phyloP scores from a whole-genome alignment of 179 eudicot genomes.

The Gypsophila paniculata region DNA sequence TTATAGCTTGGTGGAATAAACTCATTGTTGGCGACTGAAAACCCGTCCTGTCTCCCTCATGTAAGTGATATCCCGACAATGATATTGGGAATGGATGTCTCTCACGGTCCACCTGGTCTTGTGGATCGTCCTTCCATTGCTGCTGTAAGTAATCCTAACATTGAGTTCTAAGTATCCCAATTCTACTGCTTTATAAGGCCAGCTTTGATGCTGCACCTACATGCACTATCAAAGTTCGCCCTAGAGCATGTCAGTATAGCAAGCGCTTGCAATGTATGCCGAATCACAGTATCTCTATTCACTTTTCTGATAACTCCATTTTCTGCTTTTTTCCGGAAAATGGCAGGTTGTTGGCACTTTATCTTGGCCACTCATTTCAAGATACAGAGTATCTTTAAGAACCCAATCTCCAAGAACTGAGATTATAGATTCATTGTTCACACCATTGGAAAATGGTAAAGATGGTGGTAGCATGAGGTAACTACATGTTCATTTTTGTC shows the following conservation, averaged over 20 bases:
- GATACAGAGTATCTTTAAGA: constrained; percentile 80
- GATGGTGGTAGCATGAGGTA: constrained; percentile 94
- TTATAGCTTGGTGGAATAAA: constrained; percentile 82
- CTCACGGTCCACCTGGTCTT: constrained; percentile 85
- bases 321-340: not conserved
- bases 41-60: constrained; percentile 46
- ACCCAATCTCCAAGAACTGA: constrained; percentile 82
- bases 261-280: constrained; percentile 9
- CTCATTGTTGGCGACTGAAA: constrained; percentile 76
- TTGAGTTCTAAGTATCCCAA: not conserved
- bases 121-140: constrained; percentile 87
- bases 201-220: constrained; percentile 10
- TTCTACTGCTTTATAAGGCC: not conserved
- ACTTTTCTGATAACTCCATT: constrained; percentile 8
- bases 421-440: constrained; percentile 73
- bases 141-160: constrained; percentile 49
- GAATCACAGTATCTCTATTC: constrained; percentile 7
- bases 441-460: constrained; percentile 59
- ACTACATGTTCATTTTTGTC: constrained; percentile 1
- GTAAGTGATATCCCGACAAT: constrained; percentile 76
- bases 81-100: constrained; percentile 95
- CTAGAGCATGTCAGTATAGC: not conserved
- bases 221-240: constrained; percentile 3
- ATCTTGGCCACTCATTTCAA: constrained; percentile 84
- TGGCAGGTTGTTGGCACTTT: constrained; percentile 87